Evolutionary conservation across 306 rosid genomes (phyloP).

Genomic region (Nissolia schottii): DNA sequence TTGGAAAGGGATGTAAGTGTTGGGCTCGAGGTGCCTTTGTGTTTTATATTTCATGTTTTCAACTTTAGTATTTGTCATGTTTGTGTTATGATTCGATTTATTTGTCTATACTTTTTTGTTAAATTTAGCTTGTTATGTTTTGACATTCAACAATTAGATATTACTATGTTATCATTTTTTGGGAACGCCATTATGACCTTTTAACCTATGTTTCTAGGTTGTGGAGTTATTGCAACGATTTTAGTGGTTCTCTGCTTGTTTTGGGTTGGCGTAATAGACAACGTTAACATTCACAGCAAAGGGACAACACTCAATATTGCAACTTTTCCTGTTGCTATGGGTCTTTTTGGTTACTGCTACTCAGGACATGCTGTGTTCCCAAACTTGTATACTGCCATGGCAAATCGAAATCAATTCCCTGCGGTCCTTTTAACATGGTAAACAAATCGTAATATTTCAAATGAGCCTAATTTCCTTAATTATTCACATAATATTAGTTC

Average conservation of each 20-base stretch:
- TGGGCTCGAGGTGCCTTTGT: no score
- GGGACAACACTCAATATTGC: slow-evolving; percentile 64
- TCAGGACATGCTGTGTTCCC: slow-evolving; percentile 99
- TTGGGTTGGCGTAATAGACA: slow-evolving; percentile 76
- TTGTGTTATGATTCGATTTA: no score
- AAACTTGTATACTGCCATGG: slow-evolving; percentile 88
- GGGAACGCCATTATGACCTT: background rate
- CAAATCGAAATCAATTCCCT: slow-evolving; percentile 71
- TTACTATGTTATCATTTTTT: background rate
- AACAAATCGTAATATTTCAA: background rate
- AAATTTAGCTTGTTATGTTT: background rate
- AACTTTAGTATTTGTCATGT: no score
- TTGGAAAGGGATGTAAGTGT: no score
- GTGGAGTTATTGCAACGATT: slow-evolving; percentile 87
- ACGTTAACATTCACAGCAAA: slow-evolving; percentile 48
- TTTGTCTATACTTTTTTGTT: background rate
- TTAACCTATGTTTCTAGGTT: slow-evolving; percentile 41
- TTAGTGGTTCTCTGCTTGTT: slow-evolving; percentile 63
- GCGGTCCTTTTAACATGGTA: slow-evolving; percentile 84
- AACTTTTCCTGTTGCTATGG: slow-evolving; percentile 88
- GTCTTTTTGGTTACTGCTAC: slow-evolving; percentile 94
- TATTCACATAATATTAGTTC: background rate
- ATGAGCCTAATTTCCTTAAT: background rate
- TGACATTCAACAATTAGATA: background rate
- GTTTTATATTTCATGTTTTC: no score